Conservation (phyloP, 257 asterid species). For the Gynochthodes officinalis region DNA sequence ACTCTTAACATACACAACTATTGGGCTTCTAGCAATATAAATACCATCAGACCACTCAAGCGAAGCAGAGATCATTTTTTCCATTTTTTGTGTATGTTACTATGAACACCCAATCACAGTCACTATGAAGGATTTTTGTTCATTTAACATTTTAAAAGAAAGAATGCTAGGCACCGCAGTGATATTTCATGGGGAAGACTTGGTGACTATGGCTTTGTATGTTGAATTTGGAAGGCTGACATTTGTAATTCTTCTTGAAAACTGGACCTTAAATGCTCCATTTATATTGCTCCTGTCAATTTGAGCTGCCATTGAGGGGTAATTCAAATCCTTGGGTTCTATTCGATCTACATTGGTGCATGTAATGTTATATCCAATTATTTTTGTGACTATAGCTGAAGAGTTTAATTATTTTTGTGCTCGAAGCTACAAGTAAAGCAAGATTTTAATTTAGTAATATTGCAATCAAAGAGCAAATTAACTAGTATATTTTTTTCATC, state of each 20-base stretch:
- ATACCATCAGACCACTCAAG: slow-evolving; percentile 17
- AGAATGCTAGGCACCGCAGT: slow-evolving; percentile 2
- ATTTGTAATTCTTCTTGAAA: slow-evolving; percentile 14
- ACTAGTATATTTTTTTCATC: no score
- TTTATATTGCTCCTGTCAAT: background rate
- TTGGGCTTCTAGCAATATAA: slow-evolving; percentile 13
- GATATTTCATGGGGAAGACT: background rate
- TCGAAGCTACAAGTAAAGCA: no score
- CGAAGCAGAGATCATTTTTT: background rate
- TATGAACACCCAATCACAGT: background rate
- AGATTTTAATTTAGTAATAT: no score
- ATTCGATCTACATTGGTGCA: background rate
- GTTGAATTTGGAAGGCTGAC: slow-evolving; percentile 5
- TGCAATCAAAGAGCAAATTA: no score
- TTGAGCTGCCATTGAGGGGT: slow-evolving; percentile 19
- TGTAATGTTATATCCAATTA: slow-evolving; percentile 11
- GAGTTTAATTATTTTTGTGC: no score
- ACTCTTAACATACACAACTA: background rate
- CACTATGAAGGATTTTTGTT: slow-evolving; percentile 3
- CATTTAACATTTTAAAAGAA: background rate
- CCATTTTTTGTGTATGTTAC: no score
- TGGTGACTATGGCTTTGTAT: slow-evolving; percentile 4
- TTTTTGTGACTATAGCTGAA: background rate
- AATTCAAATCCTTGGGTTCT: slow-evolving; percentile 14
- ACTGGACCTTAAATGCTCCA: background rate